Conservation (phyloP, 2,329 filamentous ascomycete species). For the Claviceps quebecensis region DNA sequence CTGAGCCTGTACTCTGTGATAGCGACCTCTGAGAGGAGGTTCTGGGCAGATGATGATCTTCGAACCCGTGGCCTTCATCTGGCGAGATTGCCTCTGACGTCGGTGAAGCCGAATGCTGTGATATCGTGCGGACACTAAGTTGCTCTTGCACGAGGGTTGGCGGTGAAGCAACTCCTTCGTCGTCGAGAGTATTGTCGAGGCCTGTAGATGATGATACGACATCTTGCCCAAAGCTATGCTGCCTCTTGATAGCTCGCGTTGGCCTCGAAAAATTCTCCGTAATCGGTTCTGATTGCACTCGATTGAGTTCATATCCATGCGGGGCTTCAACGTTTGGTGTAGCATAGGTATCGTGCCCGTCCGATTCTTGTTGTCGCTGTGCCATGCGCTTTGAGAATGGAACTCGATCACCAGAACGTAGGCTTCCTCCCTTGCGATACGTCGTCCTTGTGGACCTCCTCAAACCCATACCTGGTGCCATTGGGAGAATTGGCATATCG, state of each 20-base stretch:
- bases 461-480: slow-evolving; percentile 62
- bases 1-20: slow-evolving; percentile 32
- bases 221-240: slow-evolving; percentile 34
- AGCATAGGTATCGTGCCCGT: slow-evolving; percentile 18
- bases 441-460: slow-evolving; percentile 85
- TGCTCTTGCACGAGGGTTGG: slow-evolving; percentile 17
- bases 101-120: slow-evolving; percentile 18
- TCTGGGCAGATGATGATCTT: slow-evolving; percentile 13
- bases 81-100: slow-evolving; percentile 46
- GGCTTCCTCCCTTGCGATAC: slow-evolving; percentile 72
- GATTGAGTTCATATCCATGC: slow-evolving; percentile 37
- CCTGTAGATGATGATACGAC: slow-evolving; percentile 30
- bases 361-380: slow-evolving; percentile 47
- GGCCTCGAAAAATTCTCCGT: slow-evolving; percentile 51
- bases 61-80: slow-evolving; percentile 21
- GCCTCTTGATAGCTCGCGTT: slow-evolving; percentile 27
- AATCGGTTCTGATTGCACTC: slow-evolving; percentile 57
- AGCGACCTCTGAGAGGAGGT: slow-evolving; percentile 40
- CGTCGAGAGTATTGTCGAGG: slow-evolving; percentile 25
- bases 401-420: slow-evolving; percentile 63
- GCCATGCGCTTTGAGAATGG: slow-evolving; percentile 61
- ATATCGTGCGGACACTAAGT: slow-evolving; percentile 20
- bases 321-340: slow-evolving; percentile 30
- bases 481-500: slow-evolving; percentile 77
- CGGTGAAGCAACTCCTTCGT: slow-evolving; percentile 10